These are phyloP conservation scores for Huntiella savannae DNA, from an alignment of 2,329 filamentous ascomycete species.

Conservation along the genomic window DNA sequence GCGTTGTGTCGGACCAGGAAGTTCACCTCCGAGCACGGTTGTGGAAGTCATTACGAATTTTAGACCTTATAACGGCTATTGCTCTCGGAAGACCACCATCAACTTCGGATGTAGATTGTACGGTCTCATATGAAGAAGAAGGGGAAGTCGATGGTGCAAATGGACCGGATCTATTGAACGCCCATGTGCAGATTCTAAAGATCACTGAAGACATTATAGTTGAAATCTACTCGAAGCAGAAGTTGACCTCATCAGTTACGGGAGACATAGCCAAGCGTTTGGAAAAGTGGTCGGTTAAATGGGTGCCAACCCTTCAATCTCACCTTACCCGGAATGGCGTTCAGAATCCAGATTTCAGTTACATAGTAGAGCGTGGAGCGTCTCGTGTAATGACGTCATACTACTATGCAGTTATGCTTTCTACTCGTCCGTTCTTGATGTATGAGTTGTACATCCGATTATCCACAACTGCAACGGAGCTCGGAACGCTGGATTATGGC, in stretches of 20 bases:
- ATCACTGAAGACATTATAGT: slow-evolving; percentile 31
- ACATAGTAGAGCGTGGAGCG: slow-evolving; percentile 24
- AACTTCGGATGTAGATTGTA: slow-evolving; percentile 35
- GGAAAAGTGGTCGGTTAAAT: slow-evolving; percentile 24
- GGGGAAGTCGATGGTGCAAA: slow-evolving; percentile 16
- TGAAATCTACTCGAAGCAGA: slow-evolving; percentile 32
- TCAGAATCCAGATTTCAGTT: slow-evolving; percentile 16
- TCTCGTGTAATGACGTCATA: slow-evolving; percentile 34
- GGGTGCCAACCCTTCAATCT: slow-evolving; percentile 15
- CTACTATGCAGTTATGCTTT: slow-evolving; percentile 38
- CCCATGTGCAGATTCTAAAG: slow-evolving; percentile 32
- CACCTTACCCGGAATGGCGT: neutral
- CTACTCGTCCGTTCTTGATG: slow-evolving; percentile 36
- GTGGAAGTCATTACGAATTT: slow-evolving; percentile 33
- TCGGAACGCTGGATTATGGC: neutral
- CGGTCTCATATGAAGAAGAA: slow-evolving; percentile 26
- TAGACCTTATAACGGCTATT: slow-evolving; percentile 33
- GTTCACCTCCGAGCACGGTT: slow-evolving; percentile 26
- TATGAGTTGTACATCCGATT: slow-evolving; percentile 23
- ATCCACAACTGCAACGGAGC: neutral
- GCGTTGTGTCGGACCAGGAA: slow-evolving; percentile 27
- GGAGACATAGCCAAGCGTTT: slow-evolving; percentile 34
- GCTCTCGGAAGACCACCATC: slow-evolving; percentile 36
- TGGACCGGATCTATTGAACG: slow-evolving; percentile 27
- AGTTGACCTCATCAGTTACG: slow-evolving; percentile 32